Evolutionary conservation across 805 yeast genomes (phyloP).

Genomic region (Spathaspora hagerdaliae): DNA sequence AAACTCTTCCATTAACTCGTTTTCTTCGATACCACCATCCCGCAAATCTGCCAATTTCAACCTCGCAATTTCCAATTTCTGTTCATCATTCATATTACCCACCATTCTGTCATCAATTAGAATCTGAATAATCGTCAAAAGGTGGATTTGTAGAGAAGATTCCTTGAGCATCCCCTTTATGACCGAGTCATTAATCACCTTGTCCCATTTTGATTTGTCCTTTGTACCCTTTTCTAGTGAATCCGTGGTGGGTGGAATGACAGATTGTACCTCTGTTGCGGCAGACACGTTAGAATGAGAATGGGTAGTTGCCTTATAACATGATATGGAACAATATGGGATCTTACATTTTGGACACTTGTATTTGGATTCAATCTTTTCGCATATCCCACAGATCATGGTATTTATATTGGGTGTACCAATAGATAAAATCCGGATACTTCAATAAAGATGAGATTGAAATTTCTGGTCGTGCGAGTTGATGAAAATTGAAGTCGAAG

Average conservation of each 20-base stretch:
- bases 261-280: background rate
- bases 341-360: conserved; percentile 51
- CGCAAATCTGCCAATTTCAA: conserved; percentile 59
- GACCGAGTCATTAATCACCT: conserved; percentile 36
- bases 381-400: conserved; percentile 36
- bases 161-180: conserved; percentile 45
- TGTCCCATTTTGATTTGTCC: conserved; percentile 11
- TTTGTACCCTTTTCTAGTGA: background rate
- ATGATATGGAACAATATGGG: conserved; percentile 53
- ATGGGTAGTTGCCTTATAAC: conserved; percentile 51
- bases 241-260: background rate
- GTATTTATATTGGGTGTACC: too few species aligned
- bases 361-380: conserved; percentile 39
- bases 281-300: conserved; percentile 15
- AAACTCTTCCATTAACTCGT: conserved; percentile 69
- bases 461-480: too few species aligned
- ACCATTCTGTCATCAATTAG: conserved; percentile 39
- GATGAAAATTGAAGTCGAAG: too few species aligned
- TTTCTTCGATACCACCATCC: conserved; percentile 61
- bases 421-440: too few species aligned
- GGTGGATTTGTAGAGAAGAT: conserved; percentile 54
- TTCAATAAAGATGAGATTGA: too few species aligned
- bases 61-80: conserved; percentile 55
- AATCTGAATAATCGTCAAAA: conserved; percentile 45
- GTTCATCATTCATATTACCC: conserved; percentile 49